Base-by-base conservation (phyloP, 768 basidiomycete species). In the Calvatia gigantea region DNA sequence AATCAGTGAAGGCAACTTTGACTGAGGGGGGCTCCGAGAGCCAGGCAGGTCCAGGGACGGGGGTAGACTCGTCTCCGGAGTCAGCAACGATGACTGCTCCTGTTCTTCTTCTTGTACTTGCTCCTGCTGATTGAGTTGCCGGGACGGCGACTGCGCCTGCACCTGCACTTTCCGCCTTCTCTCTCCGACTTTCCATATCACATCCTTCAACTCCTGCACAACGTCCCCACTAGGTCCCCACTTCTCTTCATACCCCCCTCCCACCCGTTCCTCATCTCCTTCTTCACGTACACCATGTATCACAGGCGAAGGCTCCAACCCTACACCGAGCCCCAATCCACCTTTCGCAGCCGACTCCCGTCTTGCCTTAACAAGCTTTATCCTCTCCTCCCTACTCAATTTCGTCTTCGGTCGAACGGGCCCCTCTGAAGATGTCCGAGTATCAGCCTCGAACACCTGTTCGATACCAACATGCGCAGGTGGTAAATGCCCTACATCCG, bases 101-200 rank as follows among this genome's bases (percentile, higher is more conserved):
- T n/a, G 35, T 7, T 37, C 14, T 37, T 37, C 12, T 0, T 4
- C 35, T 11, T 37, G 35, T 14, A n/a, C 14, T n/a, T 37, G 35
- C 2, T 3, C 14, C 21, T 15, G 44, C 44, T 2, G 17, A 29
- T 47, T 29, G 21, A 23, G 29, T 11, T 17, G 45, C 21, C 28
- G n/a, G 32, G 6, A 6, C 14, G 35, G 12, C 28, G 33, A 28
- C 48, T 49, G 33, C 12, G 19, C 21, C 27, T 49, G 48, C 32
- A 21, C 62, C 39, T 66, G 65, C 77, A 86, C 74, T 67, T 75
- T 77, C 57, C 86, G 71, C 66, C 84, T 74, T 63, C 77, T 75
- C 69, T 91, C 87, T 29, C 89, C 81, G 7, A 92, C 90, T 67
- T 90, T 87, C 87, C 87, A 89, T 28, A 92, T 92, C 9, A 92